These are phyloP conservation scores for Phylloporus arenicola DNA, from an alignment of 768 basidiomycete species.

Conservation along the genomic window DNA sequence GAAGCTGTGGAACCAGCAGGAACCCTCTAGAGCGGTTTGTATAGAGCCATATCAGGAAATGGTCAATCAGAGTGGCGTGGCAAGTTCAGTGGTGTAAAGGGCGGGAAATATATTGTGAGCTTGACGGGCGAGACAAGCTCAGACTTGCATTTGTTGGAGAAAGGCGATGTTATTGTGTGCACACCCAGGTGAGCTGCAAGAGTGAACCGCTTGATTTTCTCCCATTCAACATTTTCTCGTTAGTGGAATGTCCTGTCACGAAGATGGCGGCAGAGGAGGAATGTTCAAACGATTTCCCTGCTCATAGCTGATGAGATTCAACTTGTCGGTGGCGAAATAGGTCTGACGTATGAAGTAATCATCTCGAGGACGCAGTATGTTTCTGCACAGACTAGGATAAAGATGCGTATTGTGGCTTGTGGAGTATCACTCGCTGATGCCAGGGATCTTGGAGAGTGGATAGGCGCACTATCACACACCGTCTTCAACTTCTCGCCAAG, in stretches of 20 bases:
- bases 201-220: no score
- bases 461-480: conserved; percentile 87
- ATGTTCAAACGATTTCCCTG: conserved; percentile 88
- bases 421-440: conserved; percentile 97
- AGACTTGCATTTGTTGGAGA: conserved; percentile 83
- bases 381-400: conserved; percentile 85
- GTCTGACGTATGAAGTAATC: conserved; percentile 78
- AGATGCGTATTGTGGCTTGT: conserved; percentile 92
- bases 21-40: conserved; percentile 82
- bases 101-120: conserved; percentile 90
- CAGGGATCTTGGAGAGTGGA: conserved; percentile 95
- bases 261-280: conserved; percentile 95
- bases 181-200: conserved; percentile 75
- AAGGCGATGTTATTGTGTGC: conserved; percentile 90
- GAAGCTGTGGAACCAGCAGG: conserved; percentile 87
- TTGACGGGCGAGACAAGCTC: conserved; percentile 93
- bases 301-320: conserved; percentile 96
- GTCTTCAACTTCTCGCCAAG: conserved; percentile 98
- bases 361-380: conserved; percentile 97
- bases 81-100: conserved; percentile 79
- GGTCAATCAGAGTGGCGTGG: conserved; percentile 93
- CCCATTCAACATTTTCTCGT: background rate
- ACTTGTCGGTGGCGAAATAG: conserved; percentile 89
- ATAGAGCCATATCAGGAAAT: conserved; percentile 97
- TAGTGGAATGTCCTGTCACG: conserved; percentile 96